phyloP scores from a whole-genome alignment of 1,284 basidiomycete species.

The Ceratobasidium sp. region DNA sequence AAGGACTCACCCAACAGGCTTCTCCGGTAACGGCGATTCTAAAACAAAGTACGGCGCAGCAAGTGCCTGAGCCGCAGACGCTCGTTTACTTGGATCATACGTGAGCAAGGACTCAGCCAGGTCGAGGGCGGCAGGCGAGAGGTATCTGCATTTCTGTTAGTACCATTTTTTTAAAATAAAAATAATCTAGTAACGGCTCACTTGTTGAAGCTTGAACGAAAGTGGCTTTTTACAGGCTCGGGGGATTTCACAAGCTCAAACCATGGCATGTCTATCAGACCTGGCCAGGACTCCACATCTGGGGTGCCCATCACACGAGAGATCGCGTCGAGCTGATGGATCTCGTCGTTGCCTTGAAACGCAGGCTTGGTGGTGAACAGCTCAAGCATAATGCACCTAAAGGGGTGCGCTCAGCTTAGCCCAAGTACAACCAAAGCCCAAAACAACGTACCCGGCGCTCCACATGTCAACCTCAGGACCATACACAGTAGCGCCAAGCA shows the following conservation, averaged over 20 bases:
- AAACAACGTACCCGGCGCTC: conserved; percentile 85
- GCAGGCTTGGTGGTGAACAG: conserved; percentile 93
- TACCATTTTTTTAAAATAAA: too few species aligned
- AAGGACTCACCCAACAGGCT: conserved; percentile 75
- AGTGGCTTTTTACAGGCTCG: conserved; percentile 70
- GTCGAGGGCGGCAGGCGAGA: conserved; percentile 82
- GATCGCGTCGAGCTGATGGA: conserved; percentile 93
- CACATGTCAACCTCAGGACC: conserved; percentile 99
- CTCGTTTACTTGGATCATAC: conserved; percentile 83
- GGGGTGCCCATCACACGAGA: conserved; percentile 92
- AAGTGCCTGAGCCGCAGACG: conserved; percentile 81
- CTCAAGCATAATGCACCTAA: conserved; percentile 97
- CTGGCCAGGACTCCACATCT: conserved; percentile 79
- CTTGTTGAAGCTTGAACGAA: conserved; percentile 81
- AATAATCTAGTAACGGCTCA: conserved; percentile 53
- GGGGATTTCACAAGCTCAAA: conserved; percentile 96
- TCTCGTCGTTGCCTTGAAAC: conserved; percentile 96
- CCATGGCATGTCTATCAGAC: conserved; percentile 87
- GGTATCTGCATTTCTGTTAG: conserved; percentile 62
- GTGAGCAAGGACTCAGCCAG: conserved; percentile 81
- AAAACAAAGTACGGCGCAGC: conserved; percentile 80
- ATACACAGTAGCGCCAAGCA: conserved; percentile 96
- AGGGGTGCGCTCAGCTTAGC: conserved; percentile 39
- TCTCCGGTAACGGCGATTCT: conserved; percentile 75
- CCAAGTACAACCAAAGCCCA: conserved; percentile 7